phyloP scores from a whole-genome alignment of 306 rosid genomes.

The Argentina anserina region DNA sequence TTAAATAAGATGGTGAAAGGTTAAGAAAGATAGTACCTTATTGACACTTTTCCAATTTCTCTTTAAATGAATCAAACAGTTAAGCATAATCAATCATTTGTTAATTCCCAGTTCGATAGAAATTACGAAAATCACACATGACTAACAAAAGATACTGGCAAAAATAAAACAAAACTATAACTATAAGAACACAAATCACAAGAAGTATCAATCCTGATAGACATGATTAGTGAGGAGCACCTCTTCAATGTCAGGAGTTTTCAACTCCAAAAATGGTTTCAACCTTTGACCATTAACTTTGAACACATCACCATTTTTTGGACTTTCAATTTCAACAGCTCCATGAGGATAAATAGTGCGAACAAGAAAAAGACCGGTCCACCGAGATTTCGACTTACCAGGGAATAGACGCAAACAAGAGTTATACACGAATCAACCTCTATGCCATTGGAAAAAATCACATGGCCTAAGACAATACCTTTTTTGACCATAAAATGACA shows the following conservation, averaged over 20 bases:
- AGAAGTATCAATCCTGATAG: background rate
- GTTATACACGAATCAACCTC: background rate
- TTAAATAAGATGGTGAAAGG: no score
- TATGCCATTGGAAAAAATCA: background rate
- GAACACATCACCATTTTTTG: background rate
- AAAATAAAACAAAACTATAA: no score
- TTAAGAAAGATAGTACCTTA: no score
- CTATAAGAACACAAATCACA: background rate
- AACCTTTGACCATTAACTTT: conserved; percentile 7
- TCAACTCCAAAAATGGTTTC: background rate
- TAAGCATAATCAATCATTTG: no score
- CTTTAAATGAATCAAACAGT: no score
- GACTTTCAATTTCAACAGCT: conserved; percentile 2
- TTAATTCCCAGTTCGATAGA: no score
- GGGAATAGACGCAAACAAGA: background rate
- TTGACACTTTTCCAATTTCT: no score
- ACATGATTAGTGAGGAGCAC: background rate
- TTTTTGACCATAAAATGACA: background rate
- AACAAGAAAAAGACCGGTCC: no score
- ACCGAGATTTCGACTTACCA: background rate
- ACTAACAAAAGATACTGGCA: background rate
- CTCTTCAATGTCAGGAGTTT: background rate
- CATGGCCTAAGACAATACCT: background rate
- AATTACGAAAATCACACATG: no score
- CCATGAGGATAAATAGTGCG: background rate